A percentile compares a stretch with the other conserved stretches of the same genome.
These are phyloP conservation scores for Lachancea fermentati DNA, from an alignment of 805 yeast genomes.

Conservation along the genomic window DNA sequence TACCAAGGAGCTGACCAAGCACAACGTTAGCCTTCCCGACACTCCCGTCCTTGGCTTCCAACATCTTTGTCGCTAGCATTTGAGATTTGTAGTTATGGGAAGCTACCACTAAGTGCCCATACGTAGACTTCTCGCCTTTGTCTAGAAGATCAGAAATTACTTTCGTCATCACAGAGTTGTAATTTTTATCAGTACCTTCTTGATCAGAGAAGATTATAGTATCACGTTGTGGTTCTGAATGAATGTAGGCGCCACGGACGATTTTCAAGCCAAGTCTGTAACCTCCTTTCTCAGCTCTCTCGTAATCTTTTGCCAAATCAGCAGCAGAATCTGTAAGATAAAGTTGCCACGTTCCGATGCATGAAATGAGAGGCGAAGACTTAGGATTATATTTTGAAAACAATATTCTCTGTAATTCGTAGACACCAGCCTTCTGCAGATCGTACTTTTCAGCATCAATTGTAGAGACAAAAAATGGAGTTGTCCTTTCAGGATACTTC, in stretches of 20 bases:
- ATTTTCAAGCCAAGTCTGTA: constrained; percentile 82
- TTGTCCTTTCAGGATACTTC: constrained; percentile 55
- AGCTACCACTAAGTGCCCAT: constrained; percentile 83
- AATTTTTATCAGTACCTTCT: constrained; percentile 71
- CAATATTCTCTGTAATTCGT: constrained; percentile 78
- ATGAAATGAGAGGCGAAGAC: constrained; percentile 49
- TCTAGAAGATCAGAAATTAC: constrained; percentile 54
- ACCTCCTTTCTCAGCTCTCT: constrained; percentile 51
- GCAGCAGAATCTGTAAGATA: constrained; percentile 68
- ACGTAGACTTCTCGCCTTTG: constrained; percentile 41
- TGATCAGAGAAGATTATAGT: constrained; percentile 69
- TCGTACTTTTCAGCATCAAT: constrained; percentile 90
- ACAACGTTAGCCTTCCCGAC: constrained; percentile 54
- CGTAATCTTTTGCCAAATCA: constrained; percentile 56
- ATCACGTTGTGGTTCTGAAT: constrained; percentile 70
- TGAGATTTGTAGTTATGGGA: constrained; percentile 84
- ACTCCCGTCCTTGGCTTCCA: constrained; percentile 32
- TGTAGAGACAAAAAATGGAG: constrained; percentile 72
- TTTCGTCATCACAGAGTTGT: constrained; percentile 60
- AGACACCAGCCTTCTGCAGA: constrained; percentile 79
- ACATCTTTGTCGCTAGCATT: constrained; percentile 56
- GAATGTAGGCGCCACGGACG: constrained; percentile 94
- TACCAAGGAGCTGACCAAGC: constrained; percentile 86
- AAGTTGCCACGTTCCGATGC: constrained; percentile 91
- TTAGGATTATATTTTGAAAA: constrained; percentile 65